Evolutionary conservation across 345 rosid species (phyloP), one percentile per base, ranked within the genome.

Genomic region (Acer yangbiense): DNA sequence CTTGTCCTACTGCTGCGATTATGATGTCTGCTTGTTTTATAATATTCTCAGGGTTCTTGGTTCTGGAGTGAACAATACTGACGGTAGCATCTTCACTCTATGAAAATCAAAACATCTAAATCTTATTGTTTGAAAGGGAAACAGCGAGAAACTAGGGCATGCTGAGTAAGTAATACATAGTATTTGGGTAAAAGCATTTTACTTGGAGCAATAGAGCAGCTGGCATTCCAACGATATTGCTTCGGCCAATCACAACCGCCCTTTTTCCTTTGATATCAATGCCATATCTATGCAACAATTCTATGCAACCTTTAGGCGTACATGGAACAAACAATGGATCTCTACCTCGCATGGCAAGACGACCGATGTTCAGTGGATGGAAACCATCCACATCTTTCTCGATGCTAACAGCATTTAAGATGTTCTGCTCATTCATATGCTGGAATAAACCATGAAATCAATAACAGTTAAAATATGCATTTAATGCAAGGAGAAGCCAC

Each of bases 211-310:
- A 82, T 52, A 95, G 64, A 77, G 98, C 97, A 86, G 93, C 94
- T 18, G 98, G 97, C 97, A 93, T 90, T 69, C 98, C 98, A 27
- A 95, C 98, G 60, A 95, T 93, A 84, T 95, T 95, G 86, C 98
- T 95, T 77, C 98, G 87, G 61, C 98, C 98, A 55, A 91, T 88
- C 66, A 95, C 94, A 55, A 89, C 98, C 3, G 98, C 98, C 68
- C 85, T 87, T 85, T 93, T 90, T 29, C 98, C 98, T 86, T 93
- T 92, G 79, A 95, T 89, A 27, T 78, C 84, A 71, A 95, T 69
- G 61, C 88, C 89, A 83, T 88, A 89, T 73, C 98, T 88, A 76
- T 82, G 93, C 84, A 95, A 78, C 75, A 93, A 79, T 83, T 95
- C 98, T 16, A 92, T 88, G 88, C 98, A 95, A 77, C 94, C 98